Conservation (phyloP, 306 rosid genomes). For the Gillenia trifoliata region DNA sequence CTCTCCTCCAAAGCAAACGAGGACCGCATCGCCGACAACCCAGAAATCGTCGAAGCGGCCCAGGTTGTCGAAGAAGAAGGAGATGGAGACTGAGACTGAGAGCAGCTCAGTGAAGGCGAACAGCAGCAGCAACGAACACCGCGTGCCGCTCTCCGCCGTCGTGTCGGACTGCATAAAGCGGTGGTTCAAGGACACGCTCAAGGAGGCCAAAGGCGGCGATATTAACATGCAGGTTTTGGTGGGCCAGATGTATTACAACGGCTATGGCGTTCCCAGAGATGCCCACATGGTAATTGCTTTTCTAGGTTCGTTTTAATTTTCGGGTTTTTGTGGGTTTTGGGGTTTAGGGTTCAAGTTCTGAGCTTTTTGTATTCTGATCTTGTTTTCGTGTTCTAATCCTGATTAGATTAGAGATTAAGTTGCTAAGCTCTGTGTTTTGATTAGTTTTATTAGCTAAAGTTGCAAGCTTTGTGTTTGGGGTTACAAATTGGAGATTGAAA, state of each 20-base stretch:
- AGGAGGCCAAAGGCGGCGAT: slow-evolving; percentile 83
- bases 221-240: slow-evolving; percentile 91
- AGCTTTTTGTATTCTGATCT: neutral
- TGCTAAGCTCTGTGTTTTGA: neutral
- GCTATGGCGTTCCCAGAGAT: slow-evolving; percentile 88
- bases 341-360: slow-evolving; percentile 9
- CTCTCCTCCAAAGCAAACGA: neutral
- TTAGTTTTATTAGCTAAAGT: neutral
- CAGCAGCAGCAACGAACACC: slow-evolving; percentile 10
- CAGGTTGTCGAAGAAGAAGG: slow-evolving; percentile 18
- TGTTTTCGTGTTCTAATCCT: neutral
- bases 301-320: neutral
- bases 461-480: neutral
- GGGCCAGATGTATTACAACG: slow-evolving; percentile 87
- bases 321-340: neutral
- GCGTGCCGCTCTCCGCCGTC: slow-evolving; percentile 68
- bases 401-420: neutral
- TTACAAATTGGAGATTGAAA: neutral
- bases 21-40: slow-evolving; percentile 11
- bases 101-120: slow-evolving; percentile 36
- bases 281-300: slow-evolving; percentile 56
- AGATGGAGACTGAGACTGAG: slow-evolving; percentile 71
- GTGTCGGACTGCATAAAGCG: slow-evolving; percentile 86
- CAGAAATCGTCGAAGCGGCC: slow-evolving; percentile 17
- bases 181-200: slow-evolving; percentile 87